Evolutionary conservation across 140 eudicot genomes (phyloP).

Genomic region (Senecio squalidus): DNA sequence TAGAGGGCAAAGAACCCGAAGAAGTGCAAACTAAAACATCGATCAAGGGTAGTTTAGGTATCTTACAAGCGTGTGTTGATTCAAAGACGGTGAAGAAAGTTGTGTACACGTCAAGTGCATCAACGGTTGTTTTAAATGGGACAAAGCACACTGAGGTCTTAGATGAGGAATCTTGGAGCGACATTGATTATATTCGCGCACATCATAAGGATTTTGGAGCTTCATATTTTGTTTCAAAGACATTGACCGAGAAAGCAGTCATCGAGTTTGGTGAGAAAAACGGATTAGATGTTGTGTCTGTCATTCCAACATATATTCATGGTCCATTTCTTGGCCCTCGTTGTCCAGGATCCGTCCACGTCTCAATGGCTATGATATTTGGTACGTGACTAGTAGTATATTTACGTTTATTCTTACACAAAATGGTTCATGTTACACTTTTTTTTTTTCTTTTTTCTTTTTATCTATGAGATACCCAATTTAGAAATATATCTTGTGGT

Average conservation of each 20-base stretch:
- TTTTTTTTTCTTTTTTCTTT: not conserved
- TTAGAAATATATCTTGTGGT: no score
- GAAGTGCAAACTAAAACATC: conserved; percentile 22
- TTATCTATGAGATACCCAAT: no score
- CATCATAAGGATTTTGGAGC: conserved; percentile 6
- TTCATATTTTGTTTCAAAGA: conserved; percentile 36
- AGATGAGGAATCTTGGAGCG: conserved; percentile 51
- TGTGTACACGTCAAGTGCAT: conserved; percentile 44
- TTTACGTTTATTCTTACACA: not conserved
- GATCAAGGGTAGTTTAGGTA: conserved; percentile 26
- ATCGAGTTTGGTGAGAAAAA: conserved; percentile 30
- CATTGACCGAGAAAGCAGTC: conserved; percentile 38
- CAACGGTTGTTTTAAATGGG: conserved; percentile 22
- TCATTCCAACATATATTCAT: conserved; percentile 35
- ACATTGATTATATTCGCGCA: conserved; percentile 27
- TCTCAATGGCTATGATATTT: conserved; percentile 6
- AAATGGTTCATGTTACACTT: not conserved
- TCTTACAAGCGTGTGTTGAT: conserved; percentile 38
- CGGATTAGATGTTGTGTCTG: conserved; percentile 37
- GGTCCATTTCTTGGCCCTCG: conserved; percentile 43
- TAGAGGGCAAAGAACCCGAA: conserved; percentile 19
- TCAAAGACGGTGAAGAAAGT: conserved; percentile 43
- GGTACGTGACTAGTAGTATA: not conserved
- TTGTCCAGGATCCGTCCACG: conserved; percentile 38
- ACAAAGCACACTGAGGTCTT: not conserved